Base-by-base conservation (phyloP, 2,329 filamentous ascomycete species). In the Aspergillus niger region DNA sequence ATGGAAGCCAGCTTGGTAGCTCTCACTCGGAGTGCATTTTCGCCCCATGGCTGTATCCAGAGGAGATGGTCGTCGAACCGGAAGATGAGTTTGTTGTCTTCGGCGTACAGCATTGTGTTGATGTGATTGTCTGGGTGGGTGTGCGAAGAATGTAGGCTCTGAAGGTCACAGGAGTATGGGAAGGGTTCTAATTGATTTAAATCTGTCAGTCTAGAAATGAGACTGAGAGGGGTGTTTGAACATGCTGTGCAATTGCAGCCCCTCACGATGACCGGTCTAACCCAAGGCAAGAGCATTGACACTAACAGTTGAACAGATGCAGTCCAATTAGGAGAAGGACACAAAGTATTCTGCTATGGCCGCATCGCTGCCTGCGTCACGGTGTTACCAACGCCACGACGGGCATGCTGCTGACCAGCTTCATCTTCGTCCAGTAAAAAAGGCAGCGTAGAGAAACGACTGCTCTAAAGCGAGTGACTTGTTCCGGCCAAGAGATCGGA, bases 1-100 rank as follows among this genome's bases (percentile, higher is more conserved):
- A 78, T 72, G 26, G 67, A 68, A 5, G 73, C 66, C n/a, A 70
- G 69, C 61, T 73, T 76, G 5, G 76, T 78, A 5, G 75, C 74
- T 39, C 75, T 71, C 24, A 78, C 63, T 10, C 76, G 74, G 15
- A 78, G 67, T 11, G 76, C 74, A 64, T 77, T 74, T 3, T 74
- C 66, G 26, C 75, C 74, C 76, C 75, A 78, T 49, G 75, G 70
- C 57, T 78, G 68, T 39, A 78, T 71, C 70, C 72, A 76, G 39
- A 78, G 70, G 26, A 70, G 62, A 47, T 78, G 74, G 56, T 74
- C 75, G 47, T 78, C 76, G 57, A 75, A 77, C 32, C 72, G 70
- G 53, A 72, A 78, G 51, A 76, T 50, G 11, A 77, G 70, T 39
- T 70, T 71, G 55, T 74, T 63, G 10, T 70, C 68, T 52, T 77